Base-by-base conservation (phyloP, 2,329 filamentous ascomycete genomes). In the Cladosporium sp. region DNA sequence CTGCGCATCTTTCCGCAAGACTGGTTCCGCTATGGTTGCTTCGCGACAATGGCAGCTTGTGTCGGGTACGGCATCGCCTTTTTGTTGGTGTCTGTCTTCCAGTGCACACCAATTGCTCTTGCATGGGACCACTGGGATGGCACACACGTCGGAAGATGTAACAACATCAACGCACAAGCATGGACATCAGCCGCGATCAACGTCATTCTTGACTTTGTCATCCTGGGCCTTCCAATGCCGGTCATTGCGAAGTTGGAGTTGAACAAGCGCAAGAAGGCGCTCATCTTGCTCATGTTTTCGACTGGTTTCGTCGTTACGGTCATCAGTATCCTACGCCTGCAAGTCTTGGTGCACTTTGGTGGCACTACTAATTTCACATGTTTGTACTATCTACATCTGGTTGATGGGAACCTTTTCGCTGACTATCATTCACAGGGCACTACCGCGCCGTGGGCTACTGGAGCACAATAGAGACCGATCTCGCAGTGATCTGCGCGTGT, bases 1-100 rank as follows among this genome's bases (percentile, higher is more conserved):
- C 65, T 70, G 36, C 69, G 71, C 39, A 68, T 73, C 40, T 75
- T 73, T 45, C 63, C 64, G 15, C 58, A 70, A 13, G 58, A 63
- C 15, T 60, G 58, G 24, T 71, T 73, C 45, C 66, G 68, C 25
- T 61, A 64, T 15, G 61, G 61, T 12, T 66, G 65, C 48, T 64
- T 66, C 25, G 54, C 59, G 13, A 59, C 68, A 48, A 67, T 68
- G 44, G 58, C 49, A 2, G 47, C 40, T 10, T 58, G 55, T 35
- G 39, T 36, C 5, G 40, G 47, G 10, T 60, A 60, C 35, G 58
- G 37, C 32, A 53, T 60, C 9, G 54, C 58, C 6, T 60, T 60
- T 17, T 19, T 60, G 3, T 32, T 60, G 54, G 58, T 60, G 9
- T 60, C 58, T 4, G 55, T 60, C 10, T 58, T 58, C 35, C 50